Evolutionary conservation across 805 yeast species (phyloP).

Genomic region (Pichia heedii): DNA sequence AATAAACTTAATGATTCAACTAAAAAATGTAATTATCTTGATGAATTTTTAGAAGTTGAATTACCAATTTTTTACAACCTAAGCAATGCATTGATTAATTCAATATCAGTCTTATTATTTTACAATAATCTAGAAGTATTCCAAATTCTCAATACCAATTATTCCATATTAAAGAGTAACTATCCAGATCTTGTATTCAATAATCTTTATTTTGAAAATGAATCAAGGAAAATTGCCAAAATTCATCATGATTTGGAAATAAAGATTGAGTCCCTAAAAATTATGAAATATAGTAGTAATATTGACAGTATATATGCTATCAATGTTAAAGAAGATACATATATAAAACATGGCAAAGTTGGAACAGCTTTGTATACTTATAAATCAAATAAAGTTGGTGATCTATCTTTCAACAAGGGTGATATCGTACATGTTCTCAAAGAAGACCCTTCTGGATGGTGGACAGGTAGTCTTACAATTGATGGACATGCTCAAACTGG

Average conservation of each 20-base stretch:
- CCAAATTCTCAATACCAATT: not conserved
- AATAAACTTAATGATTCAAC: no score
- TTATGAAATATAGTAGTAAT: conserved; percentile 4
- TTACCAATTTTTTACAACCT: conserved; percentile 36
- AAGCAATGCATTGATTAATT: conserved; percentile 25
- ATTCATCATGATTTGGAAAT: not conserved
- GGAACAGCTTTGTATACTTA: conserved; percentile 33
- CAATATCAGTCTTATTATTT: conserved; percentile 28
- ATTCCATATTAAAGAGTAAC: not conserved
- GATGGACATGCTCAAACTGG: conserved; percentile 33
- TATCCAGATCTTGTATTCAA: not conserved
- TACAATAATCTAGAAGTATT: conserved; percentile 19
- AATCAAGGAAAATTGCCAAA: not conserved
- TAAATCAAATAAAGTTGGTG: conserved; percentile 30
- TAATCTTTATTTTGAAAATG: not conserved
- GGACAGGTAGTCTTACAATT: conserved; percentile 32
- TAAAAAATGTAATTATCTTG: conserved; percentile 29
- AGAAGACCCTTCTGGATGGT: conserved; percentile 36
- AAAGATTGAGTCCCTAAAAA: conserved; percentile 1
- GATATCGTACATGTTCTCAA: conserved; percentile 34
- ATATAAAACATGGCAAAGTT: not conserved
- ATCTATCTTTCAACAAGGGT: conserved; percentile 35
- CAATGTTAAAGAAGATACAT: no score
- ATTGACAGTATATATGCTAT: not conserved
- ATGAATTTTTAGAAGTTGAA: conserved; percentile 35